Base-by-base conservation (phyloP, 2,329 filamentous ascomycete species). In the Rutstroemia sp. region DNA sequence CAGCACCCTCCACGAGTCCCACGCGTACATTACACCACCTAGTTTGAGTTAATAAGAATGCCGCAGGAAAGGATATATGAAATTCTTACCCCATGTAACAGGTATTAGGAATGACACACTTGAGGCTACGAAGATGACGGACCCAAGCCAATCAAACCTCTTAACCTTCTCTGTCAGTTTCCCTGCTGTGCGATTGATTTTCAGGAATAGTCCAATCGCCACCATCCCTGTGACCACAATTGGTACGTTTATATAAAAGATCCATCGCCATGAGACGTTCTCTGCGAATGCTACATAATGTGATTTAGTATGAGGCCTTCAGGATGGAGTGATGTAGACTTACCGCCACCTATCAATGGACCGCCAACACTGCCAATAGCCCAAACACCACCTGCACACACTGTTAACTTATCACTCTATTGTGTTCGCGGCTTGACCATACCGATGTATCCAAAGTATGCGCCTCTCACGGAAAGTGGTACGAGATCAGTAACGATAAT, bases 101-200 rank as follows among this genome's bases (percentile, higher is more conserved):
- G 81, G 80, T 46, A 86, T 81, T 42, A 87, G 68, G 63, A 87
- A 79, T 21, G 76, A 77, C 0, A 81, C 82, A 12, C 76, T 74
- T 14, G 79, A 78, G 12, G 73, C 77, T 17, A 86, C 73, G 65
- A 89, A 88, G 3, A 89, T 64, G 0, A 78, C 60, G 4, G 79
- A 77, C 1, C 86, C 86, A 34, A 81, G 54, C 76, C 80, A 88
- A 65, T 89, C 85, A 23, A 88, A 77, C 7, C 76, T 73, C 30
- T 69, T 70, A 3, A 82, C 68, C 48, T 68, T 68, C 9, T 39
- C 48, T 8, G 58, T 19, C 1, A 65, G 4, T 5, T 60, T 59
- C 14, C 65, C 65, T 16, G 58, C 56, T 3, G 62, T 60, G 25
- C 63, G 57, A 21, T 62, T 57, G 5, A 68, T 59, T 38, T 60